These are phyloP conservation scores for Trichophyton rubrum DNA, from an alignment of 2,329 filamentous ascomycete genomes.

Conservation along the genomic window DNA sequence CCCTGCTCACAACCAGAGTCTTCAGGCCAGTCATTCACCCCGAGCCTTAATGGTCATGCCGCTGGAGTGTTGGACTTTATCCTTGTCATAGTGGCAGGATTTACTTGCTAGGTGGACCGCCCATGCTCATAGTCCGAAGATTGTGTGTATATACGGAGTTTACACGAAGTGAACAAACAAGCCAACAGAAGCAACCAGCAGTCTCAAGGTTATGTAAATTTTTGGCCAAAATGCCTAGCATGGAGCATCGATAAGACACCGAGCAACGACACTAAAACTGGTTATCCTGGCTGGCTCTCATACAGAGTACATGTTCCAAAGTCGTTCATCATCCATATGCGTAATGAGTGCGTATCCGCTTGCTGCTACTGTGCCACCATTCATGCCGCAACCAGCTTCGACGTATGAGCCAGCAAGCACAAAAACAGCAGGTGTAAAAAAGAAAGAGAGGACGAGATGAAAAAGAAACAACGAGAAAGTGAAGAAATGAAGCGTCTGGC, in stretches of 20 bases:
- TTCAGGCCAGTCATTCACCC: not conserved
- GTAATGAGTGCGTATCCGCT: not conserved
- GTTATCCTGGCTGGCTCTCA: not conserved
- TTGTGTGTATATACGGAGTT: not conserved
- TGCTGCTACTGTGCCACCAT: slow-evolving; percentile 1
- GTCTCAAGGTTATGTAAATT: not conserved
- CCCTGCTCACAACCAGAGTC: not conserved
- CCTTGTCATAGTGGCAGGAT: slow-evolving; percentile 1
- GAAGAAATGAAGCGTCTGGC: slow-evolving; percentile 1
- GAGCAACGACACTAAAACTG: not conserved
- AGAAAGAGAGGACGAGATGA: not conserved
- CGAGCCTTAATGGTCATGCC: not conserved
- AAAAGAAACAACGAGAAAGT: not conserved
- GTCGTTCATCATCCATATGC: not conserved
- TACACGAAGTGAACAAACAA: not conserved
- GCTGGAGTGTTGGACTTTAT: not conserved
- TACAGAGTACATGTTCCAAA: not conserved
- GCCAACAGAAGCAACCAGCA: not conserved
- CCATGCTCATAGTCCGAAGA: slow-evolving; percentile 1
- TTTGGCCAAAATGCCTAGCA: not conserved
- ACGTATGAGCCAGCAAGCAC: not conserved
- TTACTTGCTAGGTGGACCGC: not conserved
- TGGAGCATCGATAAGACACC: slow-evolving; percentile 2
- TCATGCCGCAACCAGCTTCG: not conserved
- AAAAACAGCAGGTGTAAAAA: not conserved